A percentile compares a stretch with the other conserved stretches of the same genome.
Evolutionary conservation across 73 alveolate species (phyloP).

Genomic region (Tetrahymena malaccensis): DNA sequence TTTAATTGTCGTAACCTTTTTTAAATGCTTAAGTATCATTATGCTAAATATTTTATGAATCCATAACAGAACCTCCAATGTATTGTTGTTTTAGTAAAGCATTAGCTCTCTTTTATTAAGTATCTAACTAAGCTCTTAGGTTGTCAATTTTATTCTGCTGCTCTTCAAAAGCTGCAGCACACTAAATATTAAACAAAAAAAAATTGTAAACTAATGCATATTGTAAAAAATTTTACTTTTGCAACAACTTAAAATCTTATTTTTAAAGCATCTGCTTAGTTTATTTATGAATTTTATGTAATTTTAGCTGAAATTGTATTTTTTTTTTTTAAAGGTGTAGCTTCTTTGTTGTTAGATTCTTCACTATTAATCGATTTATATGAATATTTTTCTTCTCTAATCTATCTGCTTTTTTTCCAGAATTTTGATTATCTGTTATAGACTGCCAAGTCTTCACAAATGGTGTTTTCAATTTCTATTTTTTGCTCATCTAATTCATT

Average conservation of each 20-base stretch:
- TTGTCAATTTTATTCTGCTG: not conserved
- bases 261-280: not conserved
- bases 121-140: not conserved
- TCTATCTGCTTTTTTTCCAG: not conserved
- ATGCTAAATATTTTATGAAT: not conserved
- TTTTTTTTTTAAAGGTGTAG: not conserved
- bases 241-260: not conserved
- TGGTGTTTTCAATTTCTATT: not conserved
- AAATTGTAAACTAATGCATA: not conserved
- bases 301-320: not conserved
- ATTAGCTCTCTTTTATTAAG: not conserved
- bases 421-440: not conserved
- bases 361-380: not conserved
- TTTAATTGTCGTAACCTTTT: not conserved
- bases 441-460: not conserved
- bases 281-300: not conserved
- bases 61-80: not conserved
- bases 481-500: not conserved
- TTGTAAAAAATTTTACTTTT: not conserved
- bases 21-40: not conserved
- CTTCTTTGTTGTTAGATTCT: not conserved
- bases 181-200: not conserved
- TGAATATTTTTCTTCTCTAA: not conserved
- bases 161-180: not conserved
- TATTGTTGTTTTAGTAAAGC: not conserved